These are phyloP conservation scores for Diaporthe sp. DNA, from an alignment of 2,329 filamentous ascomycete species.

Conservation along the genomic window DNA sequence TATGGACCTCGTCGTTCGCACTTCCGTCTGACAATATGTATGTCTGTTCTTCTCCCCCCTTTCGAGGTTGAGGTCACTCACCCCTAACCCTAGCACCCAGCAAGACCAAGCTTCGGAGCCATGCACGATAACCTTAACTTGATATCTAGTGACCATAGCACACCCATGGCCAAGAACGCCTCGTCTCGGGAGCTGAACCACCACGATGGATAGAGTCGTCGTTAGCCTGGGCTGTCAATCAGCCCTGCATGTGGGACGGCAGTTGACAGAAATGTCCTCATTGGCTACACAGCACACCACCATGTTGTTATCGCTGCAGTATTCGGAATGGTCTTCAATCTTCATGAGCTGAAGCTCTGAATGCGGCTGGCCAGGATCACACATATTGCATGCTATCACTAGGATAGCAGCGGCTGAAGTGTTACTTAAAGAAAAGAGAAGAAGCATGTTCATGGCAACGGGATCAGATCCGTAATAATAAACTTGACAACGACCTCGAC, in stretches of 20 bases:
- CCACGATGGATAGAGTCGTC: neutral
- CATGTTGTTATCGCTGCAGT: neutral
- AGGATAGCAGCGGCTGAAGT: too few relatives aligned
- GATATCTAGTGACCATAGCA: neutral
- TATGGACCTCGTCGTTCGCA: slow-evolving; percentile 6
- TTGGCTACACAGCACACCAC: neutral
- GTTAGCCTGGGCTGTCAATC: neutral
- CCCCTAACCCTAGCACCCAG: neutral
- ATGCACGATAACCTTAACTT: neutral
- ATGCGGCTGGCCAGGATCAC: slow-evolving; percentile 2
- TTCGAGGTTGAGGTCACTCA: neutral
- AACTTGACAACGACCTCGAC: neutral
- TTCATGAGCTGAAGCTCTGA: neutral
- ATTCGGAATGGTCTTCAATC: neutral
- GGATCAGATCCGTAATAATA: neutral
- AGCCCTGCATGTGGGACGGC: neutral
- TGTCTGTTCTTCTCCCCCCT: neutral
- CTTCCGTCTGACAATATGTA: neutral
- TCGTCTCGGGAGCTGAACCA: neutral
- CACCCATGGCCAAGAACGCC: neutral
- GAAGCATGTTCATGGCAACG: too few relatives aligned
- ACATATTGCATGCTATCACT: neutral
- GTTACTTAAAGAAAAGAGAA: neutral
- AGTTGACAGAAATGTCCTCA: neutral
- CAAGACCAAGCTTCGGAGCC: neutral